Percentiles rank a stretch among this genome's conserved stretches.
Conservation (phyloP, 306 rosid species). For the Corylus avellana region DNA sequence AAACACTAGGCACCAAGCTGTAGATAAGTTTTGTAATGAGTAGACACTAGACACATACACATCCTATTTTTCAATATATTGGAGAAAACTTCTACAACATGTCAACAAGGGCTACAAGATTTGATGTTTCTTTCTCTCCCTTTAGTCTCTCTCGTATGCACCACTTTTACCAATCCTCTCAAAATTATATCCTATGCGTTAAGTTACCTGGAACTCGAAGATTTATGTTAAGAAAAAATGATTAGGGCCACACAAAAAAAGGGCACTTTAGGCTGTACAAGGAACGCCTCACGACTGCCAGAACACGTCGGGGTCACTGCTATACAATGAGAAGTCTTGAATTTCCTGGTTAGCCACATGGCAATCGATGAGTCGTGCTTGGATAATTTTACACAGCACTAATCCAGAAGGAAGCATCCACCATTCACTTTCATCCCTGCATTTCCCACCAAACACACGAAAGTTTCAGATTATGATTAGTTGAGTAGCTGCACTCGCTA, state of each 20-base stretch:
- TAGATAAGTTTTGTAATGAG: neutral
- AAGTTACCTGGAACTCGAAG: neutral
- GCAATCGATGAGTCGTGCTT: slow-evolving; percentile 77
- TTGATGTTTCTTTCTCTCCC: neutral
- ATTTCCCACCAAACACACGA: slow-evolving; percentile 10
- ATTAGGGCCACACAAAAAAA: neutral
- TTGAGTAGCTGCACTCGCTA: slow-evolving; percentile 9
- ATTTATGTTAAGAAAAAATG: neutral
- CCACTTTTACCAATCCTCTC: slow-evolving; percentile 7
- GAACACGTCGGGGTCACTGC: slow-evolving; percentile 72
- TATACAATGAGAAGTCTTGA: slow-evolving; percentile 82
- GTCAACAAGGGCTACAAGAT: neutral
- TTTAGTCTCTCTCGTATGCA: neutral
- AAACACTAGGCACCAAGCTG: neutral
- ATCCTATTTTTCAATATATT: neutral
- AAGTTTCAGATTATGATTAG: slow-evolving; percentile 19
- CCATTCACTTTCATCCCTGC: slow-evolving; percentile 99
- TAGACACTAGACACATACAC: neutral
- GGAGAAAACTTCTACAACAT: neutral
- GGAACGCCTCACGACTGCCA: slow-evolving; percentile 64
- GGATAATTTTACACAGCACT: slow-evolving; percentile 72
- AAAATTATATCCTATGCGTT: neutral
- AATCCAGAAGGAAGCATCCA: slow-evolving; percentile 95
- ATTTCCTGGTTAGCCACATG: slow-evolving; percentile 95
- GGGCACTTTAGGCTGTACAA: slow-evolving; percentile 19